Evolutionary conservation across 139 green algal species (phyloP), one percentile per base, ranked within the genome.

Genomic region (Micractinium conductrix): DNA sequence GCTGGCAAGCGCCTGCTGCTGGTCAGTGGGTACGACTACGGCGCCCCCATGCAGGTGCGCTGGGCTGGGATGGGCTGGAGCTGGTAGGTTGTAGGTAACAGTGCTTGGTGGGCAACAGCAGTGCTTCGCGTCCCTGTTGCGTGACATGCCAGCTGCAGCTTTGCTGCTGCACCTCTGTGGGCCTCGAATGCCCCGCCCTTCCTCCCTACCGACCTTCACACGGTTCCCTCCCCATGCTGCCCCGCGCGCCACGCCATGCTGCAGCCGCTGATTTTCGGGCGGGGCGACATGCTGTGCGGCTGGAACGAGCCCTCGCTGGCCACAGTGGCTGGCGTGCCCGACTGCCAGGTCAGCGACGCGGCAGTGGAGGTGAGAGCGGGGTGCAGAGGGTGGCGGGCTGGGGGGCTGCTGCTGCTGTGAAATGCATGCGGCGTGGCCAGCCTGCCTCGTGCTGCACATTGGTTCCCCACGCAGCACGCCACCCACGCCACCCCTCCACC

Each of bases 21-120:
- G 43, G 84, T 93, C 33, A 92, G 83, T 58, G 86, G 63, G 22
- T 68, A 70, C 21, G 91, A 95, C 87, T 95, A 95, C 55, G 92
- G 92, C 16, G 26, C 45, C 0, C 80, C 53, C 33, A 95, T 95
- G 92, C 48, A 43, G 14, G n/a, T n/a, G n/a, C n/a, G n/a, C n/a
- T n/a, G n/a, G n/a, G n/a, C n/a, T n/a, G n/a, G n/a, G n/a, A n/a
- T n/a, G n/a, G n/a, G n/a, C n/a, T n/a, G n/a, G n/a, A n/a, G n/a
- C n/a, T n/a, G n/a, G n/a, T n/a, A n/a, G n/a, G n/a, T n/a, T n/a
- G n/a, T n/a, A n/a, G n/a, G n/a, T n/a, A n/a, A n/a, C n/a, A n/a
- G n/a, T n/a, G n/a, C n/a, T n/a, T n/a, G n/a, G n/a, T n/a, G n/a
- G n/a, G n/a, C n/a, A n/a, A n/a, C n/a, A n/a, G n/a, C n/a, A n/a